Percentiles rank a stretch among this genome's conserved stretches.
These are phyloP conservation scores for Ceratobasidium papillatum DNA, from an alignment of 1,284 basidiomycete genomes.

Conservation along the genomic window DNA sequence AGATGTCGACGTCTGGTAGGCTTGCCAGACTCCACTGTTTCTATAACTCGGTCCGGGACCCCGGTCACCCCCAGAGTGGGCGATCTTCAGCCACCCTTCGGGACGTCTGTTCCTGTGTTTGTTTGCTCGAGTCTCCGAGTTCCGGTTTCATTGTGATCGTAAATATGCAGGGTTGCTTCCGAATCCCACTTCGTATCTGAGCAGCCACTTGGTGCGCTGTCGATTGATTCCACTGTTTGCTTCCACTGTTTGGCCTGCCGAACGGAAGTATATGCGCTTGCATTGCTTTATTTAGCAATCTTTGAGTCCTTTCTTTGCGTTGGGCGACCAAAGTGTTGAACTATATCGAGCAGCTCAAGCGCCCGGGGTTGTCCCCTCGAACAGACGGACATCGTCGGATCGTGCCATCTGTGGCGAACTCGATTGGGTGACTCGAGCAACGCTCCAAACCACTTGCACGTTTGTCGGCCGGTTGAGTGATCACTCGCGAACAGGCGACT, in stretches of 20 bases:
- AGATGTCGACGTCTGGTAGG: slow-evolving; percentile 10
- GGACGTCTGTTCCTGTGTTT: slow-evolving; percentile 9
- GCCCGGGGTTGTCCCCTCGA: not conserved
- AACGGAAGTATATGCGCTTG: not conserved
- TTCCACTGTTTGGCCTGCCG: not conserved
- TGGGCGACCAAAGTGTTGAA: too few species aligned
- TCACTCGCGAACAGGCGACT: not conserved
- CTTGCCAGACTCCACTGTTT: slow-evolving; percentile 6
- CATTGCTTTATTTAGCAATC: not conserved
- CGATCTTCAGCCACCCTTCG: not conserved
- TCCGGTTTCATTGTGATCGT: slow-evolving; percentile 14
- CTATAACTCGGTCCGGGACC: not conserved
- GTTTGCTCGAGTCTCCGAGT: slow-evolving; percentile 1
- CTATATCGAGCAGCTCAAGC: too few species aligned
- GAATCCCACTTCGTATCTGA: not conserved
- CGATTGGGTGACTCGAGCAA: not conserved
- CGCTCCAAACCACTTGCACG: not conserved
- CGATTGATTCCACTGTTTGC: not conserved
- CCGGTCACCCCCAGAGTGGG: not conserved
- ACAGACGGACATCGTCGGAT: slow-evolving; percentile 18
- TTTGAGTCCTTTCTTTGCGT: not conserved
- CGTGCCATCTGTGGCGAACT: not conserved
- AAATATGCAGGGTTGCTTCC: not conserved
- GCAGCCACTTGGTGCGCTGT: not conserved
- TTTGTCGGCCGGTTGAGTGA: slow-evolving; percentile 15